Conservation (phyloP, 2,329 filamentous ascomycete genomes). For the Gremmenia infestans region DNA sequence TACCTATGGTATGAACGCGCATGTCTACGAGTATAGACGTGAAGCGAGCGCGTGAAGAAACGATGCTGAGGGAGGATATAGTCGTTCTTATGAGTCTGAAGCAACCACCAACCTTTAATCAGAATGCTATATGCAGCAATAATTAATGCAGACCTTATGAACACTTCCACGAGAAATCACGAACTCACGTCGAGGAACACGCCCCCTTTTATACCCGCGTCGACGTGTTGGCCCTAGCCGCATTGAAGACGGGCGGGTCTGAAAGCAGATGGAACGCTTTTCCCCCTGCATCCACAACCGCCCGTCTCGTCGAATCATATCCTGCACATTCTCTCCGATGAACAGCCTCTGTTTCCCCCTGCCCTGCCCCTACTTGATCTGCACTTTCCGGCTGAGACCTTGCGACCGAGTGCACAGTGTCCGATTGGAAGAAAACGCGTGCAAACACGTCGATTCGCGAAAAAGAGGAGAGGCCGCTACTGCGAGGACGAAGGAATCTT, state of each 20-base stretch:
- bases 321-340: too few relatives aligned
- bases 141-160: not conserved
- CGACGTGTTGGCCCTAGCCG: not conserved
- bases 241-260: not conserved
- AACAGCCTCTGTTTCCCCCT: not conserved
- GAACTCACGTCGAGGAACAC: not conserved
- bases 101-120: too few relatives aligned
- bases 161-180: not conserved
- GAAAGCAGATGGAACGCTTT: not conserved
- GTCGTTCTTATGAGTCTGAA: not conserved
- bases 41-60: not conserved
- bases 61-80: not conserved
- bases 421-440: too few relatives aligned
- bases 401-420: too few relatives aligned
- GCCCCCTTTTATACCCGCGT: constrained; percentile 6
- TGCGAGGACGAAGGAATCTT: too few relatives aligned
- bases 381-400: not conserved
- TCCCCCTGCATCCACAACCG: constrained; percentile 1
- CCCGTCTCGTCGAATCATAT: not conserved
- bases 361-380: not conserved
- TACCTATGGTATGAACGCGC: not conserved
- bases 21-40: not conserved
- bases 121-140: not conserved
- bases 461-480: too few relatives aligned
- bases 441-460: too few relatives aligned